Evolutionary conservation across 1,284 basidiomycete genomes (phyloP), one percentile per base, ranked within the genome.

Genomic region (Microbotryomycetes sp.): DNA sequence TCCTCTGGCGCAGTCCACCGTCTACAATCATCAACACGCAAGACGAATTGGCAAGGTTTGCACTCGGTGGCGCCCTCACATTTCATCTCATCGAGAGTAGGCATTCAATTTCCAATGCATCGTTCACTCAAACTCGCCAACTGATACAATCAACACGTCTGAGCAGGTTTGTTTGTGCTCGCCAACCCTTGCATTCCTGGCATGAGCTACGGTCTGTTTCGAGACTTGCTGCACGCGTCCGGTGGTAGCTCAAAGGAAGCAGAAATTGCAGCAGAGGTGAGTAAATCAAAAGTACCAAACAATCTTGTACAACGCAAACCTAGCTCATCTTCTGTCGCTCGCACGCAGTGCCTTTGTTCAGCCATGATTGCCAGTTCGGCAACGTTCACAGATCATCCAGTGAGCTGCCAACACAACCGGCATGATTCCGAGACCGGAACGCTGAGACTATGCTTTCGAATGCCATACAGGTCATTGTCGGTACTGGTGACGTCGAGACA

Each of bases 211-310:
- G 49, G 49, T 12, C 53, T 54, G 26, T 54, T 51, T 23, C 60
- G 57, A 12, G 54, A 54, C 19, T 49, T 59, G 22, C 36, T 59
- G 5, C 54, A 59, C 15, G n/a, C 45, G 3, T 54, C 48, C 23
- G 62, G 54, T 6, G 53, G 57, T 12, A 49, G 25, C 4, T 59
- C 54, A 16, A 49, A 36, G 25, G 64, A 65, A 49, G 7, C 54
- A 32, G 64, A 65, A n/a, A 56, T 62, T 4, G 60, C 60, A 0
- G 63, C 63, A 22, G 63, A 64, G 53, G 62, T 58, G 30, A 3
- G 56, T 23, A 12, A 7, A n/a, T n/a, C n/a, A n/a, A n/a, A n/a
- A n/a, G n/a, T n/a, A n/a, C n/a, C n/a, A n/a, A n/a, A n/a, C n/a
- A n/a, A n/a, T n/a, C n/a, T 42, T 42, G 36, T 19, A 42, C 36